Evolutionary conservation across 2,329 filamentous ascomycete genomes (phyloP).

Genomic region (Neospermospora avenae): DNA sequence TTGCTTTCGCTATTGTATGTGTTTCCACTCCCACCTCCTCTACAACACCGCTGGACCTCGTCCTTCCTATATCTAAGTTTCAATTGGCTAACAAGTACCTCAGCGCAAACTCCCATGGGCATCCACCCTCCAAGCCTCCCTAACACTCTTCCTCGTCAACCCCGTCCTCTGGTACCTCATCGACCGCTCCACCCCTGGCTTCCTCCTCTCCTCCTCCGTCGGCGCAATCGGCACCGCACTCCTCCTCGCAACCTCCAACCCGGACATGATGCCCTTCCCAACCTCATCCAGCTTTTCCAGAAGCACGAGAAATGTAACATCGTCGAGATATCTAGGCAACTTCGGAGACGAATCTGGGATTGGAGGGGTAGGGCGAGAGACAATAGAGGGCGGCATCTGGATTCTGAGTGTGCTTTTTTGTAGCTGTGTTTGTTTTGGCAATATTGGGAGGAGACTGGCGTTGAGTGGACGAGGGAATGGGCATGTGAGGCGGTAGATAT

Average conservation of each 20-base stretch:
- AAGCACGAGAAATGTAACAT: slow-evolving; percentile 14
- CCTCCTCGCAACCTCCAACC: slow-evolving; percentile 66
- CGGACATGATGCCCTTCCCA: slow-evolving; percentile 72
- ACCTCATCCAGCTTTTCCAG: slow-evolving; percentile 34
- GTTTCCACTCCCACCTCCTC: not conserved
- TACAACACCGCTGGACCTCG: not conserved
- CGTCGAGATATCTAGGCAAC: slow-evolving; percentile 11
- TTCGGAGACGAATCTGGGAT: slow-evolving; percentile 36
- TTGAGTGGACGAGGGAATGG: slow-evolving; percentile 17
- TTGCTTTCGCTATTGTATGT: slow-evolving; percentile 80
- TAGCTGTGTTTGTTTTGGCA: slow-evolving; percentile 93
- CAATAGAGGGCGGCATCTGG: slow-evolving; percentile 76
- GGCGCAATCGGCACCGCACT: slow-evolving; percentile 71
- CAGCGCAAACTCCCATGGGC: slow-evolving; percentile 90
- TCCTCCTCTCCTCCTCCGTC: slow-evolving; percentile 73
- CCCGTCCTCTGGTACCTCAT: slow-evolving; percentile 95
- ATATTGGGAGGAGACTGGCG: slow-evolving; percentile 79
- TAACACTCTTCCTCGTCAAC: slow-evolving; percentile 86
- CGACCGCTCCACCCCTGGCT: slow-evolving; percentile 82
- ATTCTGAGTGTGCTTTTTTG: slow-evolving; percentile 92
- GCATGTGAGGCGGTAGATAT: not conserved
- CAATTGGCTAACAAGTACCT: slow-evolving; percentile 12
- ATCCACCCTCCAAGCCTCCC: slow-evolving; percentile 87
- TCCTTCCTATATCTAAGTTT: not conserved
- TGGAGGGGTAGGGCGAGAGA: slow-evolving; percentile 58